These are phyloP conservation scores for Aspergillus baeticus DNA, from an alignment of 495 filamentous ascomycete species.

Conservation along the genomic window DNA sequence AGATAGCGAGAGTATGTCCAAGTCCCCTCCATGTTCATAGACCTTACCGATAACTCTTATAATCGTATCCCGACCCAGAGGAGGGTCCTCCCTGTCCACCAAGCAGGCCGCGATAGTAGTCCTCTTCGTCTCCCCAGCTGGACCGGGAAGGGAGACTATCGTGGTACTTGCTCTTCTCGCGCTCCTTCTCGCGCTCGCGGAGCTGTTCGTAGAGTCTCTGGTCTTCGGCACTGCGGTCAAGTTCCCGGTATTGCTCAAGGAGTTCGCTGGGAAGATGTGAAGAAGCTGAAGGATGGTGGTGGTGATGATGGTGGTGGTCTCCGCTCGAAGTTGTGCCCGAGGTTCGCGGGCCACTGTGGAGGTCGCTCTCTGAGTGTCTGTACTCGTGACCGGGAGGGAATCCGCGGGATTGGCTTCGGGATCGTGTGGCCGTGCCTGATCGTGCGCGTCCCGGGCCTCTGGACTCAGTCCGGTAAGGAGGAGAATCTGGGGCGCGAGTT, in stretches of 20 bases:
- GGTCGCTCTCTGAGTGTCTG: slow-evolving; percentile 42
- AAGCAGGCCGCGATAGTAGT: slow-evolving; percentile 41
- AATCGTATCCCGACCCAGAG: slow-evolving; percentile 28
- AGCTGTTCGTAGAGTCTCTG: slow-evolving; percentile 25
- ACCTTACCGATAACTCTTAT: slow-evolving; percentile 31
- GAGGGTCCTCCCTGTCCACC: slow-evolving; percentile 35
- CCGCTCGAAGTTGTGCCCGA: slow-evolving; percentile 21
- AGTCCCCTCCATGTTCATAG: no score
- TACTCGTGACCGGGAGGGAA: slow-evolving; percentile 29
- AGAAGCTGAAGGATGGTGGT: slow-evolving; percentile 22
- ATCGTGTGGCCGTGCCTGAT: slow-evolving; percentile 16
- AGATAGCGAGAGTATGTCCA: neutral
- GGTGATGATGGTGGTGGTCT: slow-evolving; percentile 37
- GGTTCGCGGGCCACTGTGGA: slow-evolving; percentile 25
- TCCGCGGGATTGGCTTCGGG: slow-evolving; percentile 38
- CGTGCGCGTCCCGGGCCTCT: slow-evolving; percentile 12
- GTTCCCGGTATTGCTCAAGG: slow-evolving; percentile 27
- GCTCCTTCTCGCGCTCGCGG: slow-evolving; percentile 30
- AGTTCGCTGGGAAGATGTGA: slow-evolving; percentile 23
- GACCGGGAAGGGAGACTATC: slow-evolving; percentile 22
- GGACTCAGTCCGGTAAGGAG: slow-evolving; percentile 27
- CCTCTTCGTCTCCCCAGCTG: slow-evolving; percentile 34
- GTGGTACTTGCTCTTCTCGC: slow-evolving; percentile 27
- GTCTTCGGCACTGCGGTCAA: slow-evolving; percentile 27
- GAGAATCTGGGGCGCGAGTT: slow-evolving; percentile 21